Conservation (phyloP, 495 filamentous ascomycete species). For the Cladorrhinum samala region DNA sequence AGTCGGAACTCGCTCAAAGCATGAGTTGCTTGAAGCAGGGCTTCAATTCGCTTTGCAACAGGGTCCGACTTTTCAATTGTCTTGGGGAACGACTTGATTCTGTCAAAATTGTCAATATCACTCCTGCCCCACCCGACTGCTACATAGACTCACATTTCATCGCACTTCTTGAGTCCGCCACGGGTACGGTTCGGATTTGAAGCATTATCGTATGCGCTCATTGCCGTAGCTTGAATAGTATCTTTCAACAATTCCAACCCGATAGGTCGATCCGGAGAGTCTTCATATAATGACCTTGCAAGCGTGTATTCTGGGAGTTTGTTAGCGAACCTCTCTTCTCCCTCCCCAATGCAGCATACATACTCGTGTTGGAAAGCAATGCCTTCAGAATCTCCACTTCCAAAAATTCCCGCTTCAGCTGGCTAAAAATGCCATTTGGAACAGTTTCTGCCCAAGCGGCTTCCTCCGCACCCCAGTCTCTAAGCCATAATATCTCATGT, state of each 20-base stretch:
- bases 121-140: background rate
- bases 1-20: conserved; percentile 81
- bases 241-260: conserved; percentile 49
- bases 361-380: conserved; percentile 63
- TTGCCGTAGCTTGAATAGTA: conserved; percentile 60
- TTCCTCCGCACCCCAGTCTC: conserved; percentile 62
- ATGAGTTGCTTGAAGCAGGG: conserved; percentile 81
- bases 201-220: conserved; percentile 78
- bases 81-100: conserved; percentile 62
- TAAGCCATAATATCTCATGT: conserved; percentile 72
- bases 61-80: conserved; percentile 53
- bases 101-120: conserved; percentile 25
- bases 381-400: conserved; percentile 72
- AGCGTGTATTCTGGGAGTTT: conserved; percentile 54
- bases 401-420: conserved; percentile 54
- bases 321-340: conserved; percentile 14
- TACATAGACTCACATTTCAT: conserved; percentile 66
- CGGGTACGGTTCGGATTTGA: conserved; percentile 81
- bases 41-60: conserved; percentile 50
- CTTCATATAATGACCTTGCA: conserved; percentile 64
- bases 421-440: conserved; percentile 63
- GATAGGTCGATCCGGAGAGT: conserved; percentile 46
- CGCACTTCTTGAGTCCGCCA: conserved; percentile 76
- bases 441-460: conserved; percentile 19
- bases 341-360: conserved; percentile 14